Evolutionary conservation across 345 rosid species (phyloP), one percentile per base, ranked within the genome.

Genomic region (Eutrema japonicum): DNA sequence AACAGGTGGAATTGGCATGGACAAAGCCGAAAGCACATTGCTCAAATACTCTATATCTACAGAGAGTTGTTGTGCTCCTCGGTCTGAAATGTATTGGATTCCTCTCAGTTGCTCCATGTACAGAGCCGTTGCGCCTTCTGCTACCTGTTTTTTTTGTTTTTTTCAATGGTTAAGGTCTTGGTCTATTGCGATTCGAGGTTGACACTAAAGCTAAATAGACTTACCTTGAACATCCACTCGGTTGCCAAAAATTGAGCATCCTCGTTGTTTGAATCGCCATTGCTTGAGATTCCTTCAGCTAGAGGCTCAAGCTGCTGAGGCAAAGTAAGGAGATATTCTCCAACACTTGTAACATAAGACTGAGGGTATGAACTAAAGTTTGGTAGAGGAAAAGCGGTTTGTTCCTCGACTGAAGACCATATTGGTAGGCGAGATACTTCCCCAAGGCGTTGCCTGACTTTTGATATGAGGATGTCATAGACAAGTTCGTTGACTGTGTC

Each of bases 201-300:
- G 22, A 48, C 10, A 52, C 13, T 9, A 33, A 33, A 36, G 49
- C 36, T 26, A 61, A 43, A 2, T 40, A 75, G 36, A 51, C 0
- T 78, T 83, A 94, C 98, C 92, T 92, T 95, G 84, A 95, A 92
- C 98, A 95, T 95, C 99, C 99, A 95, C 81, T 95, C 99, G 7
- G 99, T 86, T 65, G 99, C 97, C 57, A 90, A 92, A 77, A 90
- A 86, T 68, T 92, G 99, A 10, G 94, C 96, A 41, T 92, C 99
- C 8, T 95, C 98, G 48, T 85, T 88, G 86, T 80, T 85, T 58
- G 85, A 72, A 54, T 95, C 97, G 29, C 82, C 85, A 62, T 75
- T 85, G 73, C 67, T 83, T 48, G 98, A 85, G 73, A 95, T 90
- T 63, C 97, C 98, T 81, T 95, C 99, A 27, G 96, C 99, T 62